These are phyloP conservation scores for Bryoglossum gracile DNA, from an alignment of 495 filamentous ascomycete genomes.

Conservation along the genomic window DNA sequence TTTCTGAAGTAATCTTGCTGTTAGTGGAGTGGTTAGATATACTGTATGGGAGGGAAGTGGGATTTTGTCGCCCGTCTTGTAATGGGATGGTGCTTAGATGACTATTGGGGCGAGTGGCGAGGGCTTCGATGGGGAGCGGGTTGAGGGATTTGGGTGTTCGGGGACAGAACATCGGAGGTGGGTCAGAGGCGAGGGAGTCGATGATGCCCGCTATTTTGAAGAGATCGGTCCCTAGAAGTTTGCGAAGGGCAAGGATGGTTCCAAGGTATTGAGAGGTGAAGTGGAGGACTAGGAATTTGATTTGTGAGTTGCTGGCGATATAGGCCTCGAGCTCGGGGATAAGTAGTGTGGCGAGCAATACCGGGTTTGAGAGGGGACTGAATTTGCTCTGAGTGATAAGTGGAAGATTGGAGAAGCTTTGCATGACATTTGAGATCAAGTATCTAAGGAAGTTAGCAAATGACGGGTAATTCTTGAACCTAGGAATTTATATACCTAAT, in stretches of 20 bases:
- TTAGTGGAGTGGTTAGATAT: not conserved
- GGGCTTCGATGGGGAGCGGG: constrained; percentile 15
- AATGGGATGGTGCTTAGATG: not conserved
- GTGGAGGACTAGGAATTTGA: constrained; percentile 22
- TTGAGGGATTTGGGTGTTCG: constrained; percentile 7
- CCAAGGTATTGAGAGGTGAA: constrained; percentile 14
- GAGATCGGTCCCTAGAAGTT: constrained; percentile 18
- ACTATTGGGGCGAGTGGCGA: not conserved
- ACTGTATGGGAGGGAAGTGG: not conserved
- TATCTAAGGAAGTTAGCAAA: constrained; percentile 18
- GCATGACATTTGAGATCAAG: constrained; percentile 23
- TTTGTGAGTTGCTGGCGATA: constrained; percentile 18
- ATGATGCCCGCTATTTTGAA: constrained; percentile 26
- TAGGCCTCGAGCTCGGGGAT: constrained; percentile 27
- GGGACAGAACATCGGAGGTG: constrained; percentile 13
- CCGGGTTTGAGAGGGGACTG: constrained; percentile 20
- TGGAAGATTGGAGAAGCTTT: constrained; percentile 11
- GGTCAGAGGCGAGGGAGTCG: constrained; percentile 21
- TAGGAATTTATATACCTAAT: constrained; percentile 11
- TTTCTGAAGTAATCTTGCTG: not conserved
- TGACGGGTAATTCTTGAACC: not conserved
- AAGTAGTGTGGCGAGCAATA: constrained; percentile 22
- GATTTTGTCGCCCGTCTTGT: too few relatives aligned
- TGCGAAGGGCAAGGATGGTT: constrained; percentile 20
- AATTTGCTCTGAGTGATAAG: not conserved